Evolutionary conservation across 208 protist genomes (phyloP), one percentile per base, ranked within the genome.

Genomic region (Acanthamoeba divionensis): DNA sequence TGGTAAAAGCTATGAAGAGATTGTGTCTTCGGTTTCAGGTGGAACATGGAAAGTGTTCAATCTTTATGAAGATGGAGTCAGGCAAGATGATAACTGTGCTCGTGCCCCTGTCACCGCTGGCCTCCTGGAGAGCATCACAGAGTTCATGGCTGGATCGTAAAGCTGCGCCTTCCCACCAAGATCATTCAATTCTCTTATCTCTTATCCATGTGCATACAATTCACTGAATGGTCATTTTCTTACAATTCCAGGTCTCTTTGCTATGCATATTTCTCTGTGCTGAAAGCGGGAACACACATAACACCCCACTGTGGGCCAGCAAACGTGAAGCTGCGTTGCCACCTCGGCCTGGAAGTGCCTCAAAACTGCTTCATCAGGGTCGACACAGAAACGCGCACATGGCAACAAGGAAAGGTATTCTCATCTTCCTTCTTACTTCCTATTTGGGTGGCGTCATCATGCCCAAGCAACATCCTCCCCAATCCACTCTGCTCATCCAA

Each of bases 281-380:
- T 88, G n/a, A 66, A 88, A 31, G 45, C 80, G 24, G 80, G 80
- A 13, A 88, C 80, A 24, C 80, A 69, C 29, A 88, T 88, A 31
- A 29, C 13, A 24, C 47, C 80, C 4, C 80, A 88, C 80, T 88
- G 52, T n/a, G 80, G 80, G 36, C 80, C 80, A 2, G 80, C 80
- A 54, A 88, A 88, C 57, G n/a, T 88, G 24, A 88, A 88, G 36
- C 18, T 88, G 29, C 80, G 80, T 12, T 88, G 80, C 21, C 80
- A 88, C 18, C 60, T 88, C 0, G 80, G 80, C 21, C 80, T 88
- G 24, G 60, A 88, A 44, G 44, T 44, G 4, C 60, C 80, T 0
- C 36, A 31, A 38, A 26, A 88, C 21, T 88, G 80, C n/a, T 73
- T 41, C 33, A 26, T 88, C 24, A 18, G 52, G 2, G 80, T 88